Evolutionary conservation across 805 yeast species (phyloP).

Genomic region (Hanseniaspora nectarophila): DNA sequence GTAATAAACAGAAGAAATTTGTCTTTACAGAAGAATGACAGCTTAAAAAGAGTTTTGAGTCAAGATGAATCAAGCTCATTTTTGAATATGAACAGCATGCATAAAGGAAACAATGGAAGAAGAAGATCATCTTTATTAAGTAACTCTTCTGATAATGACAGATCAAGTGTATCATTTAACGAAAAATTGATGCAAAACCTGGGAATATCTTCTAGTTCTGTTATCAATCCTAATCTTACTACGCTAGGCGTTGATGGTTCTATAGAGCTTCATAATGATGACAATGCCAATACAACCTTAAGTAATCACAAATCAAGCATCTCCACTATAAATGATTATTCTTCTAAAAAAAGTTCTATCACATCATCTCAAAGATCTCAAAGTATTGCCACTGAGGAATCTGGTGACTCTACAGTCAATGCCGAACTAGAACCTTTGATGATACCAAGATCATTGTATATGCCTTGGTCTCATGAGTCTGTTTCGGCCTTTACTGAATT

Average conservation of each 20-base stretch:
- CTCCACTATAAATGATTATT: conserved; percentile 6
- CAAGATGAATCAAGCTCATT: not conserved
- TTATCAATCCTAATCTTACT: not conserved
- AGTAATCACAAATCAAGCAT: not conserved
- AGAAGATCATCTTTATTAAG: conserved; percentile 6
- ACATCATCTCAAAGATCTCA: conserved; percentile 10
- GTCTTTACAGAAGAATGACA: not conserved
- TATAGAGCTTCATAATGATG: conserved; percentile 4
- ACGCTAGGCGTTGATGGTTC: conserved; percentile 12
- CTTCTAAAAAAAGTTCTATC: conserved; percentile 4
- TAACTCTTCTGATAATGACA: conserved; percentile 1
- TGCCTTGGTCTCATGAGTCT: conserved; percentile 54
- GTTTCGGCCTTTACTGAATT: conserved; percentile 60
- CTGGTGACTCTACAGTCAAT: conserved; percentile 17
- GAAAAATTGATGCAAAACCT: not conserved
- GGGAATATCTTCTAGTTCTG: not conserved
- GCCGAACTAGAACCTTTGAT: conserved; percentile 44
- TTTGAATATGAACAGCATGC: not conserved
- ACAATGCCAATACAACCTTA: conserved; percentile 12
- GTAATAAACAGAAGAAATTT: conserved; percentile 1
- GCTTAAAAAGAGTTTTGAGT: not conserved
- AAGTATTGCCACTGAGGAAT: conserved; percentile 16
- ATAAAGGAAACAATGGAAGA: not conserved
- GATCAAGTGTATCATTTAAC: not conserved
- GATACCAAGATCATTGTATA: conserved; percentile 54